Evolutionary conservation across 192 early-diverging fungal species (phyloP), one percentile per base, ranked within the genome.

Genomic region (Backusella luteola): DNA sequence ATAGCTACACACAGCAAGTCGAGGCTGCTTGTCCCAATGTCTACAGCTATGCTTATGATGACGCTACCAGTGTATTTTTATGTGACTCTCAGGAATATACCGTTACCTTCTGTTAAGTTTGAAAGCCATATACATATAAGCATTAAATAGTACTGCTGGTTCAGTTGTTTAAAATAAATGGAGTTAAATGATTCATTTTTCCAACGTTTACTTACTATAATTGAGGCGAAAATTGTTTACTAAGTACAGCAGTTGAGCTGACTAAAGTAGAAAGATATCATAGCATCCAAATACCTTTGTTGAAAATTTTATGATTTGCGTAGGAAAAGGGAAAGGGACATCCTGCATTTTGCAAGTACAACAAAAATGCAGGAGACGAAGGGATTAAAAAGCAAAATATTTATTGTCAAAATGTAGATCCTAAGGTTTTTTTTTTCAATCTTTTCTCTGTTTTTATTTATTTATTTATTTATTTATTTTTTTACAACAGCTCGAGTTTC

Each of bases 21-120:
- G 75, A 81, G 44, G 36, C 38, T 34, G 39, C 12, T 2, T 71
- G 68, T 56, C 80, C 80, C 2, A 53, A 77, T 67, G 80, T 67
- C 14, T 81, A 81, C 42, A 74, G 67, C 29, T 81, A 71, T 32
- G 80, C 80, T 35, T 81, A 63, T 75, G 80, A 81, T 68, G 80
- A 81, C 42, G 74, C 74, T 81, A 81, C 73, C 35, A 75, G 73
- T 26, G 74, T 66, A 42, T 81, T 69, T 19, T 29, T 69, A 29
- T 81, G 80, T 49, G 11, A 35, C 7, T 19, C 80, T 8, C 8
- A 52, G 8, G 56, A 68, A 38, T 81, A 77, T 36, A 81, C 73
- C 21, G 80, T 81, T 21, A 77, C 72, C 14, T 75, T 81, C 15
- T 81, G 80, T 39, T 75, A 75, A 75, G 23, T 52, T 42, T 42